Percentiles rank a stretch among this genome's conserved stretches.
phyloP scores from a whole-genome alignment of 768 basidiomycete genomes.

The Lanmaoa pseudosensibilis region DNA sequence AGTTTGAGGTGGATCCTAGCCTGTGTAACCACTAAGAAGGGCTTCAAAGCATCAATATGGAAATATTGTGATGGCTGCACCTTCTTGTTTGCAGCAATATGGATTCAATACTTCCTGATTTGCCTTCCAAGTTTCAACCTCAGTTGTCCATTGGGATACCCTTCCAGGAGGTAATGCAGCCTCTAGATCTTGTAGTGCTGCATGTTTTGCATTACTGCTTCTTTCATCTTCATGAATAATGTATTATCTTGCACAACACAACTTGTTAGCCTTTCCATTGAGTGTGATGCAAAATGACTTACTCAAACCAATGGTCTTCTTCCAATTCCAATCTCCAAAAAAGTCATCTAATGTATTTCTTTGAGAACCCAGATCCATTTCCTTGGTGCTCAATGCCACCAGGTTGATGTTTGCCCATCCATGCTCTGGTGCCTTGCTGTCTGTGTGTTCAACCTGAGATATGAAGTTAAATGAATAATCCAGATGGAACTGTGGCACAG shows the following conservation, averaged over 20 bases:
- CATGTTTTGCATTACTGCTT: too few relatives aligned
- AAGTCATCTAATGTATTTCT: conserved; percentile 35
- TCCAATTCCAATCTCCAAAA: conserved; percentile 36
- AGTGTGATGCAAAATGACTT: not conserved
- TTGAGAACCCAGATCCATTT: not conserved
- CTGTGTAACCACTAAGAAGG: not conserved
- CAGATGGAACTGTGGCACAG: too few relatives aligned
- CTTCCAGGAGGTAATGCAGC: too few relatives aligned
- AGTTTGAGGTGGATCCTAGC: not conserved
- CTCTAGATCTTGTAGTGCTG: too few relatives aligned
- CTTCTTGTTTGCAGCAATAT: not conserved
- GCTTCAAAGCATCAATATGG: not conserved
- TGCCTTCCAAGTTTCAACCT: not conserved
- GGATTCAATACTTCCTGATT: not conserved
- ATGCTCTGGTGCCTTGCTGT: not conserved
- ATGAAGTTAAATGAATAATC: not conserved
- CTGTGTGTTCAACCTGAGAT: not conserved
- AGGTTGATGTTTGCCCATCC: not conserved
- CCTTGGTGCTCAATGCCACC: too few relatives aligned
- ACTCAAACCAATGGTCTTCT: conserved; percentile 19
- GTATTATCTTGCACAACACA: not conserved
- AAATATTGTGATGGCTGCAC: not conserved
- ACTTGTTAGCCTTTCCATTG: too few relatives aligned
- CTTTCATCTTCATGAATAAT: not conserved
- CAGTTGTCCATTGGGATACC: too few relatives aligned